phyloP scores from a whole-genome alignment of 2,329 filamentous ascomycete species.

The Diplocarpon mali region DNA sequence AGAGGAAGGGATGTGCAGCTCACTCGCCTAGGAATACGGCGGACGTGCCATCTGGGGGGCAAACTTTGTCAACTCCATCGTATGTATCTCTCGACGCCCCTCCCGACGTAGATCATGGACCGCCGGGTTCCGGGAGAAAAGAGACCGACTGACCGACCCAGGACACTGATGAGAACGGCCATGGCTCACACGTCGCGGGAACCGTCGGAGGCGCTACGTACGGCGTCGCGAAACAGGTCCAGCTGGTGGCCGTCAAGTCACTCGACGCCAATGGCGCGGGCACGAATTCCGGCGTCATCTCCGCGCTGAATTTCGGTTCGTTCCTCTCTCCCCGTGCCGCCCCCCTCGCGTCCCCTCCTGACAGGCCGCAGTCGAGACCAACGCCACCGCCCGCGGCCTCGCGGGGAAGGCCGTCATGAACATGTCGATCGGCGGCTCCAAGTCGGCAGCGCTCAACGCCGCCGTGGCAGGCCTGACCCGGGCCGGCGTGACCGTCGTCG shows the following conservation, averaged over 20 bases:
- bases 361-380: slow-evolving; percentile 26
- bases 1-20: background rate
- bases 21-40: slow-evolving; percentile 24
- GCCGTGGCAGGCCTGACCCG: slow-evolving; percentile 35
- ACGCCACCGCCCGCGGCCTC: slow-evolving; percentile 25
- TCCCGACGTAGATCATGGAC: background rate
- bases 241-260: slow-evolving; percentile 31
- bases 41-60: slow-evolving; percentile 28
- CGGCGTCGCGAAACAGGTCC: slow-evolving; percentile 30
- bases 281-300: slow-evolving; percentile 39
- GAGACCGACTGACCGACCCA: slow-evolving; percentile 3
- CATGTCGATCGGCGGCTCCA: slow-evolving; percentile 39
- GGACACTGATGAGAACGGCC: slow-evolving; percentile 30
- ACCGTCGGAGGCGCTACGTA: slow-evolving; percentile 31
- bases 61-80: slow-evolving; percentile 23
- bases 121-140: background rate
- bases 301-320: slow-evolving; percentile 41
- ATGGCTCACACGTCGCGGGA: slow-evolving; percentile 34
- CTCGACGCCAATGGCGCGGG: slow-evolving; percentile 31
- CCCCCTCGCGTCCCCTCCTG: slow-evolving; percentile 36
- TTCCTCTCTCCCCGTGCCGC: slow-evolving; percentile 42
- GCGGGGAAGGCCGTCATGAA: slow-evolving; percentile 36
- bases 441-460: slow-evolving; percentile 37
- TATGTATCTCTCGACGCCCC: background rate
- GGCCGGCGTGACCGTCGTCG: slow-evolving; percentile 39